phyloP scores from a whole-genome alignment of 1,284 basidiomycete genomes.

The Puccinia polysora region DNA sequence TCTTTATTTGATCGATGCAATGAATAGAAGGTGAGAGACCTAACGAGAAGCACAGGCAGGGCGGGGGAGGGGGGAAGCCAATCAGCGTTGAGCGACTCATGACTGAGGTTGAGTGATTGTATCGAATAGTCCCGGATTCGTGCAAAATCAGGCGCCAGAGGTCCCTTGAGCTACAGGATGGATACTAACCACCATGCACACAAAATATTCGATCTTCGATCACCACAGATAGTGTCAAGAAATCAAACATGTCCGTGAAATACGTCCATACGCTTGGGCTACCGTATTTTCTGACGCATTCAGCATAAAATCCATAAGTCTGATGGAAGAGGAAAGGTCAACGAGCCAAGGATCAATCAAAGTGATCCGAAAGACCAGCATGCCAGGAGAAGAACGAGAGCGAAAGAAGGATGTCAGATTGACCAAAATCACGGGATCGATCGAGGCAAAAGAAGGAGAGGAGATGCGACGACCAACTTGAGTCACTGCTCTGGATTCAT shows the following conservation, averaged over 20 bases:
- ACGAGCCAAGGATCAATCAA: slow-evolving; percentile 42
- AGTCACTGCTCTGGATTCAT: slow-evolving; percentile 95
- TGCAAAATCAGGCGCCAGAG: too few relatives aligned
- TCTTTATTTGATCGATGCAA: slow-evolving; percentile 98
- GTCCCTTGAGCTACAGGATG: not conserved
- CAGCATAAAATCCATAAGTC: slow-evolving; percentile 99
- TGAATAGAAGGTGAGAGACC: slow-evolving; percentile 95
- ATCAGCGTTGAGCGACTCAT: too few relatives aligned
- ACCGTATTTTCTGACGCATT: slow-evolving; percentile 96
- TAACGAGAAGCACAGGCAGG: slow-evolving; percentile 51
- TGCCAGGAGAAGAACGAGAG: too few relatives aligned
- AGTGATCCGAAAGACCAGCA: slow-evolving; percentile 47
- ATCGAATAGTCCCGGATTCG: too few relatives aligned
- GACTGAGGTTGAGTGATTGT: too few relatives aligned
- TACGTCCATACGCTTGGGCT: slow-evolving; percentile 96
- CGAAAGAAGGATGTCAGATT: slow-evolving; percentile 45
- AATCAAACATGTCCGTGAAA: slow-evolving; percentile 99
- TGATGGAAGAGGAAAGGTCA: slow-evolving; percentile 53
- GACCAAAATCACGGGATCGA: too few relatives aligned
- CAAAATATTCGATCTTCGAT: slow-evolving; percentile 99
- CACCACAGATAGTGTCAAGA: slow-evolving; percentile 90
- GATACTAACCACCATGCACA: slow-evolving; percentile 80
- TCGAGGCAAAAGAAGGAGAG: too few relatives aligned
- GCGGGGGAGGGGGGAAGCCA: not conserved
- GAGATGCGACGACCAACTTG: slow-evolving; percentile 68